These are phyloP conservation scores for Lycium ferocissimum DNA, from an alignment of 257 asterid species.

Conservation along the genomic window DNA sequence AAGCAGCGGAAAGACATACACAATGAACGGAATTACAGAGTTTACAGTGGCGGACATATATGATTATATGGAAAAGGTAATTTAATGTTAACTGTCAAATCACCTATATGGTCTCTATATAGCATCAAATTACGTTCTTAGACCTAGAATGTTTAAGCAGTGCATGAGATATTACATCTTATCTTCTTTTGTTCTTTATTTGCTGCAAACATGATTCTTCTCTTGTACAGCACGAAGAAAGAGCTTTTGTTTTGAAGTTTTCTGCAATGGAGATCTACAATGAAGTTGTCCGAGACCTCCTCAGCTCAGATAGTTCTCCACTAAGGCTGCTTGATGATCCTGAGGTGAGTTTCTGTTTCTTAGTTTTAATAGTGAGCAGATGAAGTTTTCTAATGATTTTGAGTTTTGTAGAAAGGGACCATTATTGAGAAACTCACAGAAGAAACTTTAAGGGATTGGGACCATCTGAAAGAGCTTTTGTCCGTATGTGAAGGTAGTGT, in stretches of 20 bases:
- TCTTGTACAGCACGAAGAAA: conserved; percentile 78
- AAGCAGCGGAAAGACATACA: conserved; percentile 99
- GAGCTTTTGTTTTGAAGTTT: conserved; percentile 91
- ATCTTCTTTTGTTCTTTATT: neutral
- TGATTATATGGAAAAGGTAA: conserved; percentile 53
- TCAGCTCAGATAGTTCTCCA: conserved; percentile 74
- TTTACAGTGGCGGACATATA: conserved; percentile 79
- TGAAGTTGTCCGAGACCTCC: conserved; percentile 98
- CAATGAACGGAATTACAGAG: conserved; percentile 98
- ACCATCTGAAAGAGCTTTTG: conserved; percentile 87
- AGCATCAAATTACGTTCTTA: conserved; percentile 5
- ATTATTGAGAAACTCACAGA: conserved; percentile 92
- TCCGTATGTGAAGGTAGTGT: conserved; percentile 85
- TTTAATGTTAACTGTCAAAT: conserved; percentile 15
- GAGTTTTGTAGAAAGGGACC: conserved; percentile 76
- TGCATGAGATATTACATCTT: neutral
- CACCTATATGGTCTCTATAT: conserved; percentile 11
- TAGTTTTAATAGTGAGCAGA: conserved; percentile 20
- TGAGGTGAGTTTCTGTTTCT: conserved; percentile 69
- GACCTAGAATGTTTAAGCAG: conserved; percentile 2
- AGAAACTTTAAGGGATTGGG: conserved; percentile 91
- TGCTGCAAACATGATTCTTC: conserved; percentile 11
- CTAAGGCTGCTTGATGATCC: conserved; percentile 97
- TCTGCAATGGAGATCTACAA: conserved; percentile 97
- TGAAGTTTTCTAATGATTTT: conserved; percentile 38